Conservation (phyloP, 768 basidiomycete genomes). For the Peribolospora kevripleyi region DNA sequence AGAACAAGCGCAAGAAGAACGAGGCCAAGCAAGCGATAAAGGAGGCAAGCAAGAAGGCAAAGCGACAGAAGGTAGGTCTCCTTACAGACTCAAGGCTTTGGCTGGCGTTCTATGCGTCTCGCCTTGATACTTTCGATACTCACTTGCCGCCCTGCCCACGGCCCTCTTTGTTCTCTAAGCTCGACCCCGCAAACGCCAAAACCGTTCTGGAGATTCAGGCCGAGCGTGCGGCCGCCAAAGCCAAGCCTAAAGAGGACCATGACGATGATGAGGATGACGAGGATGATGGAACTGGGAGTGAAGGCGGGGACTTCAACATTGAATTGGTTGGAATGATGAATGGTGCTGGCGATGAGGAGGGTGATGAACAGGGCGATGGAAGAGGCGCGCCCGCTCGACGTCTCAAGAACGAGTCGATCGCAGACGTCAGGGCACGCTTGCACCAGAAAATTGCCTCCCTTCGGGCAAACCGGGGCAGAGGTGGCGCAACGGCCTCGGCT, state of each 20-base stretch:
- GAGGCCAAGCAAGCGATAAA: conserved; percentile 65
- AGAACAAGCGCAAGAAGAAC: conserved; percentile 34
- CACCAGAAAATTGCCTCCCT: conserved; percentile 49
- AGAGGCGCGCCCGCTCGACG: conserved; percentile 17
- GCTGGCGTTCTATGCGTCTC: background rate
- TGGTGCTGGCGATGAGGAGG: conserved; percentile 5
- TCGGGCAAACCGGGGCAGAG: conserved; percentile 24
- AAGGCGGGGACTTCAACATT: conserved; percentile 2
- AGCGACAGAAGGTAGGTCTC: conserved; percentile 46
- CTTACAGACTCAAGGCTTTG: background rate
- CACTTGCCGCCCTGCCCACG: background rate
- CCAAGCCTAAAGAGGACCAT: conserved; percentile 6
- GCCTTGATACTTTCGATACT: background rate
- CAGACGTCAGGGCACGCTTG: conserved; percentile 43
- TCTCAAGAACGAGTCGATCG: conserved; percentile 24
- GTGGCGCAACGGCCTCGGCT: conserved; percentile 2
- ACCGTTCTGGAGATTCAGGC: conserved; percentile 35
- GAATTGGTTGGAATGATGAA: conserved; percentile 10
- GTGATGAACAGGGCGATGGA: conserved; percentile 9
- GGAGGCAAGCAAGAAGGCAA: conserved; percentile 69
- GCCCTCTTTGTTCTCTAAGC: conserved; percentile 26
- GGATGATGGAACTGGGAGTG: conserved; percentile 8
- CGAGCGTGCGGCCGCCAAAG: conserved; percentile 18
- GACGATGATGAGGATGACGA: conserved; percentile 18
- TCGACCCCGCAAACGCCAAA: conserved; percentile 78